Evolutionary conservation across 2,329 filamentous ascomycete species (phyloP).

Genomic region (Rhinocladiella mackenziei): DNA sequence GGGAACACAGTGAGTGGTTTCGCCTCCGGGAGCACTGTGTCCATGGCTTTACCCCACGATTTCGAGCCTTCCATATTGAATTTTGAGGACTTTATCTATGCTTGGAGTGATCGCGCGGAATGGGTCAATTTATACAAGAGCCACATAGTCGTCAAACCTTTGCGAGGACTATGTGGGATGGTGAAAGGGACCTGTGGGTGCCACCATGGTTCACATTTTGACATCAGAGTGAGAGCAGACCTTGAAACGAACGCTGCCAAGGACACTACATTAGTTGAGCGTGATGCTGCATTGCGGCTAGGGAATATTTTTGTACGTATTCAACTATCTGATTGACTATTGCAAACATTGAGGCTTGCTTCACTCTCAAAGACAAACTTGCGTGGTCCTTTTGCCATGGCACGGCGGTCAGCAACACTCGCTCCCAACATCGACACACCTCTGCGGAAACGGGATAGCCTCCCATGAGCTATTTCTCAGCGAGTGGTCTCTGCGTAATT

Average conservation of each 20-base stretch:
- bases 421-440: background rate
- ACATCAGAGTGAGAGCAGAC: too few species aligned
- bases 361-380: too few species aligned
- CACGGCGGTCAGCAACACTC: too few species aligned
- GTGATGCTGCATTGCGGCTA: too few species aligned
- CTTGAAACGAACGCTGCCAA: too few species aligned
- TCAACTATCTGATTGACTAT: too few species aligned
- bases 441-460: background rate
- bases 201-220: background rate
- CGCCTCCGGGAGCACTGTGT: slow-evolving; percentile 58
- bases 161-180: background rate
- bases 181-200: too few species aligned
- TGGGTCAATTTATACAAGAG: slow-evolving; percentile 26
- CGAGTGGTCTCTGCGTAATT: background rate
- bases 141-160: background rate
- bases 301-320: too few species aligned
- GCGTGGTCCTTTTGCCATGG: too few species aligned
- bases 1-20: slow-evolving; percentile 51
- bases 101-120: slow-evolving; percentile 26
- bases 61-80: slow-evolving; percentile 17
- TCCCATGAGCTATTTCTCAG: slow-evolving; percentile 1
- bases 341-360: too few species aligned
- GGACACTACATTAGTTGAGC: too few species aligned
- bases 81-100: slow-evolving; percentile 23
- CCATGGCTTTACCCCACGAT: slow-evolving; percentile 47